Conservation (phyloP, 805 yeast species). For the Wickerhamiella siamensis region DNA sequence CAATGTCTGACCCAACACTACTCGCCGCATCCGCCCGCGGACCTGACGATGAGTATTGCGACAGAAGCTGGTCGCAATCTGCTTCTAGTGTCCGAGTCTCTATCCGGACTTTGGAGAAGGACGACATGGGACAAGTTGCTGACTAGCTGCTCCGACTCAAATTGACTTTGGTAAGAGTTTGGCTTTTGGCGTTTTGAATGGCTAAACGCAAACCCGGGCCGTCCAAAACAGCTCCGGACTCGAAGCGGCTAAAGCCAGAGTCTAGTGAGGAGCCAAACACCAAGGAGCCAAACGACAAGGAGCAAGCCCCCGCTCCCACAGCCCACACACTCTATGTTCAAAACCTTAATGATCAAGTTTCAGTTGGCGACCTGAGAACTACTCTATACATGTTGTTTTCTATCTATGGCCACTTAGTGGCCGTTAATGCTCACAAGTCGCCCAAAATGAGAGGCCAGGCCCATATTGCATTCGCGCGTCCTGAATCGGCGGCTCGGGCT, state of each 20-base stretch:
- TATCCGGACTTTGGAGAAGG: conserved; percentile 9
- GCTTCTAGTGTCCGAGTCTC: conserved; percentile 40
- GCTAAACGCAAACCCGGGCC: background rate
- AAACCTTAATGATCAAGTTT: conserved; percentile 27
- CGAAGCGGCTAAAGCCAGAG: too few species aligned
- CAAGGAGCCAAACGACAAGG: too few species aligned
- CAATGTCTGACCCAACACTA: conserved; percentile 34
- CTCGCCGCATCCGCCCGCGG: conserved; percentile 40
- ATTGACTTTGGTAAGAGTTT: too few species aligned
- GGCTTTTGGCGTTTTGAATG: background rate
- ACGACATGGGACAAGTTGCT: conserved; percentile 3
- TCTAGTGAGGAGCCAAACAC: background rate
- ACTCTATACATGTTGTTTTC: conserved; percentile 27
- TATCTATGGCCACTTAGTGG: conserved; percentile 26
- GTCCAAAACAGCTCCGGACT: too few species aligned
- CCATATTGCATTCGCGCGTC: conserved; percentile 24
- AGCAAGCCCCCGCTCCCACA: too few species aligned
- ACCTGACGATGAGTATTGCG: conserved; percentile 41
- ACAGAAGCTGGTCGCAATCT: conserved; percentile 42
- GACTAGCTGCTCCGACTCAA: conserved; percentile 1
- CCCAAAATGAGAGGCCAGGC: conserved; percentile 32
- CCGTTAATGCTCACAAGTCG: conserved; percentile 26
- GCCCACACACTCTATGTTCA: conserved; percentile 27
- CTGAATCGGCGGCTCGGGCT: conserved; percentile 23
- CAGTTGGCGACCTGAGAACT: conserved; percentile 22